Conservation (phyloP, 1,139 yeast genomes). For the Diutina rugosa region DNA sequence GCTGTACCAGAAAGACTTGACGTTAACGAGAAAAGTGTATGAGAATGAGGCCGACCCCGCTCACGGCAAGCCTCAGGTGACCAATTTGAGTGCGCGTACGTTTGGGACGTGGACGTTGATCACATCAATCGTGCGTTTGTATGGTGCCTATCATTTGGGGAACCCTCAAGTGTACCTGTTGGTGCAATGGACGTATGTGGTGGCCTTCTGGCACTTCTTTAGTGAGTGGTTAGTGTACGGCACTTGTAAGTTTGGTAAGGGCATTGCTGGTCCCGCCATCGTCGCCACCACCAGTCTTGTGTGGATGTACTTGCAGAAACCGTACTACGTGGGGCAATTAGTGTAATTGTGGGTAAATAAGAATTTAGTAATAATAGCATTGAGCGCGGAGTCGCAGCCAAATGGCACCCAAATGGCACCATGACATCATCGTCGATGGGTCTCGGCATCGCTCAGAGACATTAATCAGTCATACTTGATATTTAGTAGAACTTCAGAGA, state of each 20-base stretch:
- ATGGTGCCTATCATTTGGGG: constrained; percentile 67
- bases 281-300: constrained; percentile 40
- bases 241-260: constrained; percentile 78
- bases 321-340: constrained; percentile 24
- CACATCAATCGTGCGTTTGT: constrained; percentile 72
- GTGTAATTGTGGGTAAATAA: background rate
- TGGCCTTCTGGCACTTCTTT: constrained; percentile 77
- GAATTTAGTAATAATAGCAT: background rate
- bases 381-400: background rate
- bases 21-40: constrained; percentile 70
- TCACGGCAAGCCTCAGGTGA: constrained; percentile 22
- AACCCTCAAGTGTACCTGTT: constrained; percentile 65
- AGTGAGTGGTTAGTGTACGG: constrained; percentile 71
- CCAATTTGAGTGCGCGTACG: constrained; percentile 78
- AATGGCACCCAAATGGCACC: background rate
- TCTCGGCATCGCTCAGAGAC: no score
- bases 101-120: constrained; percentile 97
- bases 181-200: constrained; percentile 68
- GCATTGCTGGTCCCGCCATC: constrained; percentile 77
- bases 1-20: constrained; percentile 63
- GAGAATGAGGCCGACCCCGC: constrained; percentile 6
- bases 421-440: background rate
- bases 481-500: no score
- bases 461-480: no score
- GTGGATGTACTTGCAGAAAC: constrained; percentile 52